Percentiles rank a stretch among this genome's conserved stretches.
Conservation (phyloP, 2,329 filamentous ascomycete species). For the Pseudogymnoascus sp. region DNA sequence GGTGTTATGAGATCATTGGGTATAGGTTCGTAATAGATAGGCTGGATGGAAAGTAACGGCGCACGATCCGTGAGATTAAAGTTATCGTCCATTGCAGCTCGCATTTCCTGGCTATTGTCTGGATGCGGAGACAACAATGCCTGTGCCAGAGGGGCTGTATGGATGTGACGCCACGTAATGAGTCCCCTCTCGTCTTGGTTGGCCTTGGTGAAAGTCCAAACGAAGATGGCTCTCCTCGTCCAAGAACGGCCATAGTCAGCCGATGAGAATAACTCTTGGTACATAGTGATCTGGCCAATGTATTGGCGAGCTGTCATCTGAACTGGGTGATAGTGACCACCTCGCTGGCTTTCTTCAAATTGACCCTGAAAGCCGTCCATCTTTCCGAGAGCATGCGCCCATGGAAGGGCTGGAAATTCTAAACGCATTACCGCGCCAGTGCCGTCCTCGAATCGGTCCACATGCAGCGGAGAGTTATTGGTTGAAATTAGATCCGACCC, state of each 20-base stretch:
- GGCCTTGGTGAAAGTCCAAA: constrained; percentile 55
- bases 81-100: background rate
- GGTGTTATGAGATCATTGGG: background rate
- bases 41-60: background rate
- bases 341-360: constrained; percentile 39
- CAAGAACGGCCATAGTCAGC: constrained; percentile 40
- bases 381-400: constrained; percentile 25
- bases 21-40: background rate
- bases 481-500: constrained; percentile 31
- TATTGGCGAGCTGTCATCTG: constrained; percentile 43
- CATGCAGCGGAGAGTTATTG: constrained; percentile 12
- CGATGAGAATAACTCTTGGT: constrained; percentile 57
- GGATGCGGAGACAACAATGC: constrained; percentile 26
- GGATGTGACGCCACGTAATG: constrained; percentile 54
- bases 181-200: constrained; percentile 44
- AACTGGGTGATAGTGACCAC: constrained; percentile 31
- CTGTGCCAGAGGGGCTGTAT: constrained; percentile 18
- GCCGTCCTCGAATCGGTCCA: constrained; percentile 13
- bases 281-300: constrained; percentile 57
- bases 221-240: constrained; percentile 52
- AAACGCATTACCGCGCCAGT: constrained; percentile 21
- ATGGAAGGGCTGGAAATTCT: constrained; percentile 24
- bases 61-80: background rate
- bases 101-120: background rate
- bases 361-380: constrained; percentile 20